Conservation (phyloP, 1,284 basidiomycete species). For the Vanrija sp. region DNA sequence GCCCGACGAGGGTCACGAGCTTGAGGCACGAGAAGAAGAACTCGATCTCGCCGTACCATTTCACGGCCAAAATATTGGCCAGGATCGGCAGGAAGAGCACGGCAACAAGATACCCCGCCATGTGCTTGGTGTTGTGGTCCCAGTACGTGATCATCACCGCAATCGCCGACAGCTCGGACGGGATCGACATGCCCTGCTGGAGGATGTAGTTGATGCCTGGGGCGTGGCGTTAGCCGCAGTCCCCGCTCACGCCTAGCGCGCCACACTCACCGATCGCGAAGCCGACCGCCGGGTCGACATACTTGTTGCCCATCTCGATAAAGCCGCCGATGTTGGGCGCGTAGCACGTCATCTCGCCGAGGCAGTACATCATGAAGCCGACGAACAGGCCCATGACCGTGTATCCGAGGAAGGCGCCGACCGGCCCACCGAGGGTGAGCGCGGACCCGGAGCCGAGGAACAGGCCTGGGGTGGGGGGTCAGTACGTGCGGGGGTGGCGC, state of each 20-base stretch:
- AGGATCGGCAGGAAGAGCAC: slow-evolving; percentile 5
- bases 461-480: slow-evolving; percentile 40
- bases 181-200: slow-evolving; percentile 9
- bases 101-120: slow-evolving; percentile 7
- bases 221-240: neutral
- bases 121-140: slow-evolving; percentile 7
- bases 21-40: slow-evolving; percentile 56
- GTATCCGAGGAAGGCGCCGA: slow-evolving; percentile 23
- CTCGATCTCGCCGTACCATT: slow-evolving; percentile 33
- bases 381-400: slow-evolving; percentile 18
- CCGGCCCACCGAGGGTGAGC: slow-evolving; percentile 24
- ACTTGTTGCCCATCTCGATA: slow-evolving; percentile 12
- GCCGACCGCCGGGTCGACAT: slow-evolving; percentile 12
- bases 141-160: slow-evolving; percentile 11
- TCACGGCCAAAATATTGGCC: neutral
- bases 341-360: slow-evolving; percentile 15
- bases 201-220: slow-evolving; percentile 16
- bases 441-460: slow-evolving; percentile 51
- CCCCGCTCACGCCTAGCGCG: neutral
- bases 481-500: no score
- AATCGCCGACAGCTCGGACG: slow-evolving; percentile 12
- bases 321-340: slow-evolving; percentile 10
- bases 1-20: slow-evolving; percentile 53
- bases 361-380: slow-evolving; percentile 16
- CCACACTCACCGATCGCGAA: slow-evolving; percentile 13